Conservation (phyloP, 495 filamentous ascomycete genomes). For the Pyrenula massariospora region DNA sequence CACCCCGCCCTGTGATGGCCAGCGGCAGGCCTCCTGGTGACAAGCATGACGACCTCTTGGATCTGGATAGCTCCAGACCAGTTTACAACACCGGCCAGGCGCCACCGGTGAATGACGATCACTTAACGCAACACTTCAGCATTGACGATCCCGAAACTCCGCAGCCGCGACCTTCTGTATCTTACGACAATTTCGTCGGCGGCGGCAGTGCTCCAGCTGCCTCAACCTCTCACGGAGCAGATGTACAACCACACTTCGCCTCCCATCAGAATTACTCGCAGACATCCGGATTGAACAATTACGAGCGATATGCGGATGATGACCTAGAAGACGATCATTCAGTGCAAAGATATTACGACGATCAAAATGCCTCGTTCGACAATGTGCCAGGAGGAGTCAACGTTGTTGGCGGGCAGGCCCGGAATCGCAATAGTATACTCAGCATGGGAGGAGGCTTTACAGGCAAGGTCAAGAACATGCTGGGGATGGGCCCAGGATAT, state of each 20-base stretch:
- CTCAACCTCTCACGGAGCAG: constrained; percentile 19
- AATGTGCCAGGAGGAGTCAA: constrained; percentile 38
- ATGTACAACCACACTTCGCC: constrained; percentile 33
- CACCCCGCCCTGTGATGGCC: constrained; percentile 20
- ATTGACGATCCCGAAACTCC: constrained; percentile 50
- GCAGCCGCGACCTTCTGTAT: constrained; percentile 68
- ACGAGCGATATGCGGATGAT: constrained; percentile 79
- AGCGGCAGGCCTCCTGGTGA: constrained; percentile 54
- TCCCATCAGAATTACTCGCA: constrained; percentile 60
- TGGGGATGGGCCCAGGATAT: constrained; percentile 84
- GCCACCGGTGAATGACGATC: constrained; percentile 65
- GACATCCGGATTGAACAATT: constrained; percentile 72
- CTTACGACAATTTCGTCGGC: constrained; percentile 92
- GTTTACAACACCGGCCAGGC: constrained; percentile 60
- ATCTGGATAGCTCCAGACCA: constrained; percentile 58
- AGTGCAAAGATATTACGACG: constrained; percentile 46
- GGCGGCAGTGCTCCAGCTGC: constrained; percentile 22
- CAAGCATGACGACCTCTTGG: constrained; percentile 57
- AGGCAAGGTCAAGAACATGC: constrained; percentile 75
- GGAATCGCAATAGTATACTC: constrained; percentile 77
- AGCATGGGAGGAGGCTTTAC: constrained; percentile 76
- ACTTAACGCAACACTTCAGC: constrained; percentile 57
- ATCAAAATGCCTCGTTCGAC: constrained; percentile 31
- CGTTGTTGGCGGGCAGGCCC: constrained; percentile 38
- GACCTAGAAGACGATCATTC: constrained; percentile 67